Evolutionary conservation across 169 alveolate species (phyloP).

Genomic region (Plasmodium ovale): DNA sequence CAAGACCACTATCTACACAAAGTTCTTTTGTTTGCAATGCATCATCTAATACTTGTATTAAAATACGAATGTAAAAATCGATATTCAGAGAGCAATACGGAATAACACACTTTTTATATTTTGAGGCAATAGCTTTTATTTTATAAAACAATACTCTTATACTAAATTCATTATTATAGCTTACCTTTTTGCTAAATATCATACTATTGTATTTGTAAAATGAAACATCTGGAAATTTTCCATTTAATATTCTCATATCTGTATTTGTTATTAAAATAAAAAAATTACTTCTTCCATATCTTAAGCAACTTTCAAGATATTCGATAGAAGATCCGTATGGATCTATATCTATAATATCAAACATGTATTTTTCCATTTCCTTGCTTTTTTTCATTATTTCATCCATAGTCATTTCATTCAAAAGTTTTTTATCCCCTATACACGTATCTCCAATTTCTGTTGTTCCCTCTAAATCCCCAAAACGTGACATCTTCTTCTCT

Average conservation of each 20-base stretch:
- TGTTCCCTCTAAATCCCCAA: not conserved
- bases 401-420: constrained; percentile 2
- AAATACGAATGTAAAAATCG: constrained; percentile 94
- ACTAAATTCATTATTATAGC: constrained; percentile 93
- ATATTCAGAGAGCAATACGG: constrained; percentile 93
- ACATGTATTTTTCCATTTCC: constrained; percentile 63
- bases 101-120: constrained; percentile 89
- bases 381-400: constrained; percentile 28
- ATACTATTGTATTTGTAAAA: constrained; percentile 95
- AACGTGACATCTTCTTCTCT: not conserved
- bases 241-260: constrained; percentile 97
- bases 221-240: constrained; percentile 94
- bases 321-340: constrained; percentile 96
- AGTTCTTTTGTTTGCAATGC: constrained; percentile 90
- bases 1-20: constrained; percentile 88
- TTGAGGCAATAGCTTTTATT: constrained; percentile 91
- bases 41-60: constrained; percentile 89
- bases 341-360: constrained; percentile 93
- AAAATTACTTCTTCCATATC: constrained; percentile 93
- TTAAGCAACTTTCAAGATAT: constrained; percentile 93
- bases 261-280: constrained; percentile 94
- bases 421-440: not conserved
- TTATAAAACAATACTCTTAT: constrained; percentile 91
- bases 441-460: not conserved
- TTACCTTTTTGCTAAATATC: constrained; percentile 87